Percentiles rank a stretch among this genome's conserved stretches.
These are phyloP conservation scores for Nitzschia putrida DNA, from an alignment of 108 stramenopile species.

Conservation along the genomic window DNA sequence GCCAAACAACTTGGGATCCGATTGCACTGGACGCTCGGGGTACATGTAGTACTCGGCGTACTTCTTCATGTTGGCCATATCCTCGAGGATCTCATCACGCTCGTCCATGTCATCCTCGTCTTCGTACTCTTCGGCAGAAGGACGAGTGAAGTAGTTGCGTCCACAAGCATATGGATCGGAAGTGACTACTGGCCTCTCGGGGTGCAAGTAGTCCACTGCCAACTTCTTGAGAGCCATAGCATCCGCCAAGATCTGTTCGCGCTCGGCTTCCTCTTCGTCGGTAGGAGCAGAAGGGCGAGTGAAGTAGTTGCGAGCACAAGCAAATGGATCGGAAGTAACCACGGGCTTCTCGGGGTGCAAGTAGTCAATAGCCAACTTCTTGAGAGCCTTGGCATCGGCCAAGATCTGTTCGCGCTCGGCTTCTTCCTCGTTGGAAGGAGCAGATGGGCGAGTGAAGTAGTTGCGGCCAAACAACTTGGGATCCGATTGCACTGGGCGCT, in stretches of 20 bases:
- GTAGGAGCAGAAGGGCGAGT: conserved; percentile 45
- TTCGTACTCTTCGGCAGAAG: conserved; percentile 61
- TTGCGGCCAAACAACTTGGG: conserved; percentile 49
- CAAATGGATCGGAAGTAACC: conserved; percentile 25
- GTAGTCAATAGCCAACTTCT: conserved; percentile 43
- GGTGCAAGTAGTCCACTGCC: conserved; percentile 61
- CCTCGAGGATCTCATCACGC: conserved; percentile 34
- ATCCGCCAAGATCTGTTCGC: conserved; percentile 44
- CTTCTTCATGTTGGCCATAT: conserved; percentile 35
- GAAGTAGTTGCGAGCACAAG: conserved; percentile 60
- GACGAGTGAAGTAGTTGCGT: conserved; percentile 71
- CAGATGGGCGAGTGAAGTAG: conserved; percentile 53
- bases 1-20: conserved; percentile 17
- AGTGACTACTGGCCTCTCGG: conserved; percentile 49
- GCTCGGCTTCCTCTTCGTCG: conserved; percentile 12
- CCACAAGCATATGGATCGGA: conserved; percentile 43
- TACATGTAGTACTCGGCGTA: conserved; percentile 43
- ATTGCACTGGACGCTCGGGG: conserved; percentile 34
- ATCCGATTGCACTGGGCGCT: conserved; percentile 42
- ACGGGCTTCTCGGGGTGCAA: conserved; percentile 39
- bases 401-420: conserved; percentile 32
- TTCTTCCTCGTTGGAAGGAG: conserved; percentile 41
- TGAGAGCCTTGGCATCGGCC: conserved; percentile 34
- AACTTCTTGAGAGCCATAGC: conserved; percentile 50
- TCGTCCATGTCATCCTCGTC: conserved; percentile 43